Percentiles rank a stretch among this genome's conserved stretches.
Conservation (phyloP, 495 filamentous ascomycete genomes). For the Hyaloscypha bicolor region DNA sequence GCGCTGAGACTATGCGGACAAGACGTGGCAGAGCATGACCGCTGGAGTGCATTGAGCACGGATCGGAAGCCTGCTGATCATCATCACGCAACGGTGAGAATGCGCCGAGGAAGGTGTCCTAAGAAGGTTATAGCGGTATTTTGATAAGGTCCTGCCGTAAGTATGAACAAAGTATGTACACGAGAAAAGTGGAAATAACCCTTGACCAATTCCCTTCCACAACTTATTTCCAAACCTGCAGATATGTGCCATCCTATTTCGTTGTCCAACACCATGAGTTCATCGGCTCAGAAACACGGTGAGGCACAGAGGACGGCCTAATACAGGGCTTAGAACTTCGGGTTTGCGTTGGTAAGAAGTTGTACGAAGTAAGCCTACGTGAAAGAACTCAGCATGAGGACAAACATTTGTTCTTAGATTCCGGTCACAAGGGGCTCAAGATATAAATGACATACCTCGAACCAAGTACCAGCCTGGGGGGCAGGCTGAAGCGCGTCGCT, state of each 20-base stretch:
- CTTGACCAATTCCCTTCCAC: background rate
- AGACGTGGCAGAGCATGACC: too few relatives aligned
- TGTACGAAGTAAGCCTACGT: constrained; percentile 69
- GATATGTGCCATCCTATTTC: background rate
- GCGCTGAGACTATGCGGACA: too few relatives aligned
- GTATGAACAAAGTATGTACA: background rate
- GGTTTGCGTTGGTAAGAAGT: constrained; percentile 67
- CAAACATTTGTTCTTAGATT: background rate
- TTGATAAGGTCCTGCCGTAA: too few relatives aligned
- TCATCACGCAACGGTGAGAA: too few relatives aligned
- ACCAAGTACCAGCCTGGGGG: constrained; percentile 79
- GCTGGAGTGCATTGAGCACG: too few relatives aligned
- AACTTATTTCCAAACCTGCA: background rate
- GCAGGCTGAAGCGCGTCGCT: constrained; percentile 62
- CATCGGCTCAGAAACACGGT: background rate
- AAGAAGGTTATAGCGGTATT: too few relatives aligned
- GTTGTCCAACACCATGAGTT: background rate
- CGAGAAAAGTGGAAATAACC: background rate
- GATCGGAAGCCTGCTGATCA: too few relatives aligned
- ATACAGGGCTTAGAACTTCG: constrained; percentile 42
- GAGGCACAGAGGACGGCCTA: background rate
- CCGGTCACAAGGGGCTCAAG: background rate
- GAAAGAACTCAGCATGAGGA: background rate
- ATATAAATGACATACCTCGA: constrained; percentile 39
- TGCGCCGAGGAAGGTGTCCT: too few relatives aligned